Evolutionary conservation across 805 yeast species (phyloP).

Genomic region (Wickerhamiella dianesei): DNA sequence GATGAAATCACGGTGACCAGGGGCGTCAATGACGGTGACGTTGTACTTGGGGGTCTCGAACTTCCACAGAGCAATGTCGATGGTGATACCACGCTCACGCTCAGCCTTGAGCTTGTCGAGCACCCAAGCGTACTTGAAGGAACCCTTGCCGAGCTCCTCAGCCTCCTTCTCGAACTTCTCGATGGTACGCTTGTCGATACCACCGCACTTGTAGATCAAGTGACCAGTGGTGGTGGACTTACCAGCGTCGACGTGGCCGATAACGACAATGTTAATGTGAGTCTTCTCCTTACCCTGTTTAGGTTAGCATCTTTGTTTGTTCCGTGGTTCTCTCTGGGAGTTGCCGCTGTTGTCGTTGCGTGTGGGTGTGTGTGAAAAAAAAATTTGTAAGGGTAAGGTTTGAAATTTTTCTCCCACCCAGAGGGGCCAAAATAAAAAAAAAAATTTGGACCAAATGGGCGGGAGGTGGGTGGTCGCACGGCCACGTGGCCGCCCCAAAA

Average conservation of each 20-base stretch:
- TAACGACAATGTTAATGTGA: slow-evolving; percentile 99
- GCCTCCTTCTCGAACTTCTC: slow-evolving; percentile 98
- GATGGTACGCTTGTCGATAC: slow-evolving; percentile 92
- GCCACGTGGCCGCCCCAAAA: too few species aligned
- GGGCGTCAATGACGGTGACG: slow-evolving; percentile 88
- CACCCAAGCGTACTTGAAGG: slow-evolving; percentile 97
- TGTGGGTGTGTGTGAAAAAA: too few species aligned
- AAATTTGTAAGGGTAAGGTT: background rate
- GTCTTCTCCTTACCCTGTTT: slow-evolving; percentile 80
- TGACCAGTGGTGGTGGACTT: slow-evolving; percentile 99
- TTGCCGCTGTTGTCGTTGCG: too few species aligned
- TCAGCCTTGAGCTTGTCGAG: slow-evolving; percentile 91
- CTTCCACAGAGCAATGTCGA: slow-evolving; percentile 85
- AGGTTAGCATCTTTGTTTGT: background rate
- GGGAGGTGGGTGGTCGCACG: too few species aligned
- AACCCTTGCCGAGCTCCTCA: slow-evolving; percentile 93
- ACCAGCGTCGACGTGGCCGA: slow-evolving; percentile 99
- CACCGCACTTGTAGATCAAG: slow-evolving; percentile 99
- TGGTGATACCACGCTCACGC: slow-evolving; percentile 95
- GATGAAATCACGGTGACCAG: slow-evolving; percentile 95
- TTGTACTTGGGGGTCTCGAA: slow-evolving; percentile 83
- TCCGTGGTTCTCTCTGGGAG: too few species aligned
- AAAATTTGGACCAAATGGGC: background rate
- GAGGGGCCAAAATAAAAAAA: background rate
- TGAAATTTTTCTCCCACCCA: background rate